Base-by-base conservation (phyloP, 352 stramenopile species). In the Globisporangium megalacanthum region DNA sequence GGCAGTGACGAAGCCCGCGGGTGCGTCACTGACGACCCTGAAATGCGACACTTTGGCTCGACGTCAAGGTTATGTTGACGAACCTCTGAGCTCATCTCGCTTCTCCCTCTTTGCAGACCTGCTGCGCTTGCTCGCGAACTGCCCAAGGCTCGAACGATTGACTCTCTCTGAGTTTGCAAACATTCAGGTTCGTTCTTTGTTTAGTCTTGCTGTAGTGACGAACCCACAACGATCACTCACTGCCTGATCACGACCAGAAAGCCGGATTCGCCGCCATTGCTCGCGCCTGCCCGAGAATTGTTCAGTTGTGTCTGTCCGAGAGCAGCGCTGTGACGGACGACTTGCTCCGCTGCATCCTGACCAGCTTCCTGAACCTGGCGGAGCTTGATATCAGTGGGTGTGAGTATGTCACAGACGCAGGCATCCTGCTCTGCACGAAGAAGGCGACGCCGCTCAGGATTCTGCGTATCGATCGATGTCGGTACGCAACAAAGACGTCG, bases 221-320 rank as follows among this genome's bases (percentile, higher is more conserved):
- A 10, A 25, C 44, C 31, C n/a, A 2, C n/a, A 31, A 20, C n/a
- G 45, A 31, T 49, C 19, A 50, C 6, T n/a, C n/a, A n/a, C n/a
- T n/a, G n/a, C n/a, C n/a, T n/a, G n/a, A n/a, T n/a, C n/a, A n/a
- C 29, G 25, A 46, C 17, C 55, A 91, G 81, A 88, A 87, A 78
- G 54, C 63, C 44, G 75, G 55, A 13, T 75, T 88, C 15, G 31
- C 55, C 31, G 36, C 66, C 1, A 69, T 81, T 19, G 60, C 58
- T 15, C 60, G 52, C 6, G 62, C 10, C 29, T 79, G 71, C 19
- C 52, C 55, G 6, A n/a, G 47, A 5, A 14, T 89, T 4, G 59
- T 67, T 9, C 56, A 65, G 2, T 57, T 92, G 14, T 67, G 51
- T 3, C 33, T 92, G 1, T 61, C 58, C 6, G 69, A 81, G 11